Percentiles rank a stretch among this genome's conserved stretches.
phyloP scores from a whole-genome alignment of 495 filamentous ascomycete genomes.

The Hyphodiscus hymeniophilus region DNA sequence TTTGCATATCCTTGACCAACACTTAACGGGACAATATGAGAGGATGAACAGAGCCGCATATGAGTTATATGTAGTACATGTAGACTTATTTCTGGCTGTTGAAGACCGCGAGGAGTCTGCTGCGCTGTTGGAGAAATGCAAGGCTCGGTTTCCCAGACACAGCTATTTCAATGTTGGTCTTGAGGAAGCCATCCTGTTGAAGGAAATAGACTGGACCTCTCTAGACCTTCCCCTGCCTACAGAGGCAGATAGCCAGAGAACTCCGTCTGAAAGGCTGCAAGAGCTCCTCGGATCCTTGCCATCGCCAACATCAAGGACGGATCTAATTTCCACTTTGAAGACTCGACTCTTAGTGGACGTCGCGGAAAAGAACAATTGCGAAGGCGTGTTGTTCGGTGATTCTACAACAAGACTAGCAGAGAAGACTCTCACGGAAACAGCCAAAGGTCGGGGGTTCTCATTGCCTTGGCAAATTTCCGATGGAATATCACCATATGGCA shows the following conservation, averaged over 20 bases:
- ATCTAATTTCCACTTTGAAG: slow-evolving; percentile 62
- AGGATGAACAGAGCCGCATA: slow-evolving; percentile 52
- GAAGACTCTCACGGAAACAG: slow-evolving; percentile 75
- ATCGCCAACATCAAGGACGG: slow-evolving; percentile 64
- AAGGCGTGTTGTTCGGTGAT: slow-evolving; percentile 72
- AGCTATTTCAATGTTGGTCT: slow-evolving; percentile 46
- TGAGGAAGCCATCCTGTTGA: slow-evolving; percentile 42
- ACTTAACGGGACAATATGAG: slow-evolving; percentile 50
- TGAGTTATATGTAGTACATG: slow-evolving; percentile 51
- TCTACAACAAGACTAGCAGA: slow-evolving; percentile 83
- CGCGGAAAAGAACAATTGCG: slow-evolving; percentile 51
- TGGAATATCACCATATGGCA: slow-evolving; percentile 52
- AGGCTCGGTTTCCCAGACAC: slow-evolving; percentile 50
- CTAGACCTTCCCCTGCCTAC: slow-evolving; percentile 24
- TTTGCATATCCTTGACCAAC: slow-evolving; percentile 64
- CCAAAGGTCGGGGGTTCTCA: slow-evolving; percentile 80
- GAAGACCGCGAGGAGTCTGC: slow-evolving; percentile 14
- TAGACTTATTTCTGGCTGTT: slow-evolving; percentile 22
- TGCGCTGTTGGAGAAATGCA: slow-evolving; percentile 22
- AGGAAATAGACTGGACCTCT: slow-evolving; percentile 32
- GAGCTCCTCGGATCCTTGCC: slow-evolving; percentile 48
- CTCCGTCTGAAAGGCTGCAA: slow-evolving; percentile 36
- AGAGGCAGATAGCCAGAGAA: slow-evolving; percentile 26
- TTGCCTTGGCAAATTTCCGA: slow-evolving; percentile 77
- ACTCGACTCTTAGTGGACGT: slow-evolving; percentile 58